Evolutionary conservation across 2,329 filamentous ascomycete species (phyloP).

Genomic region (Corniculantispora saksenae): DNA sequence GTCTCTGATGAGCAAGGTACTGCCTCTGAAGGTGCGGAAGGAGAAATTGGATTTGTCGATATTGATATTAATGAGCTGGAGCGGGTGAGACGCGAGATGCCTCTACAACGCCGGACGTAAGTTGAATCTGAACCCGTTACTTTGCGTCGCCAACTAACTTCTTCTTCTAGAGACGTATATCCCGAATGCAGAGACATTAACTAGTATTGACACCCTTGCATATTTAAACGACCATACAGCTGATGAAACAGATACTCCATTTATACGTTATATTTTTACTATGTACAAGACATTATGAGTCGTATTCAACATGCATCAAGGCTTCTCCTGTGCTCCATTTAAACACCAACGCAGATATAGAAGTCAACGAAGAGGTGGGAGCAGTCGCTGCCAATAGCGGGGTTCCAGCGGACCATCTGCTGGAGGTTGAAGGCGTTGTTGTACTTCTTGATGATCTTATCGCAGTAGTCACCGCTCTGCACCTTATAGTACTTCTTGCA

Average conservation of each 20-base stretch:
- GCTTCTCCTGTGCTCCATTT: background rate
- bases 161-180: conserved; percentile 12
- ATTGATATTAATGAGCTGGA: conserved; percentile 51
- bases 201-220: background rate
- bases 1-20: conserved; percentile 45
- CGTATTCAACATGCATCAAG: background rate
- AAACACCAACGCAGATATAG: conserved; percentile 19
- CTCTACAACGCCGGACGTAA: conserved; percentile 53
- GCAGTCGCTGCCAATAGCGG: conserved; percentile 14
- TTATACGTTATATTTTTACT: background rate
- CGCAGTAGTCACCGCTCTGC: conserved; percentile 22
- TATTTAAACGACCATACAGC: background rate
- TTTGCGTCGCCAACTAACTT: background rate
- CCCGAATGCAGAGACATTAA: conserved; percentile 17
- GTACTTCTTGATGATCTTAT: conserved; percentile 18
- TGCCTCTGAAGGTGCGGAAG: conserved; percentile 41
- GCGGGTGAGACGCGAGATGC: conserved; percentile 53
- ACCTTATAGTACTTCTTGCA: conserved; percentile 23
- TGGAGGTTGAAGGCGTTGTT: conserved; percentile 16
- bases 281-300: conserved; percentile 14
- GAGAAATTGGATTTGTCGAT: conserved; percentile 56
- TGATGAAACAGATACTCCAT: too few species aligned
- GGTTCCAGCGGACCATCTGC: conserved; percentile 19
- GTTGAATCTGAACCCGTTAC: conserved; percentile 30
- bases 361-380: conserved; percentile 16